phyloP scores from a whole-genome alignment of 352 stramenopile genomes.

The Globisporangium nodosum region DNA sequence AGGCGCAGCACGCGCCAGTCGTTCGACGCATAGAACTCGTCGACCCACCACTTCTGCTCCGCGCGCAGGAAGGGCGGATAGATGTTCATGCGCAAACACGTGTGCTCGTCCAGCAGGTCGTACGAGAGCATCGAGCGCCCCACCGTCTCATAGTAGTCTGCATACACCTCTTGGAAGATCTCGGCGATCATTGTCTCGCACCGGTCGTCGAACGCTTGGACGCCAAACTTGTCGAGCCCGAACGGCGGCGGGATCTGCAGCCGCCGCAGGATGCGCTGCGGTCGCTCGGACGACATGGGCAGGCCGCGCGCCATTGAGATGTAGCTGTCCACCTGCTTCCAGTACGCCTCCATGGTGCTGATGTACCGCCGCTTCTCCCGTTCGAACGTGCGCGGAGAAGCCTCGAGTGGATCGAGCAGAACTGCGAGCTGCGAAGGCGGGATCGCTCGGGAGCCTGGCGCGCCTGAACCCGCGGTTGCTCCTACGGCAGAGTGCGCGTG shows the following conservation, averaged over 20 bases:
- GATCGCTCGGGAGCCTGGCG: constrained; percentile 2
- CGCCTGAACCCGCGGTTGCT: neutral
- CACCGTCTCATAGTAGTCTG: constrained; percentile 70
- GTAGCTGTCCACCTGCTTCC: constrained; percentile 71
- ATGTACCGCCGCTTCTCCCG: constrained; percentile 72
- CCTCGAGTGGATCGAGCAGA: constrained; percentile 45
- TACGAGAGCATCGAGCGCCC: constrained; percentile 86
- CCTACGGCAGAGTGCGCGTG: neutral
- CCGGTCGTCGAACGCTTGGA: constrained; percentile 51
- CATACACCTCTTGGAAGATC: constrained; percentile 74
- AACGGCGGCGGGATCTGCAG: constrained; percentile 64
- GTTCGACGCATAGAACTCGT: constrained; percentile 60
- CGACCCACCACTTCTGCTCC: constrained; percentile 83
- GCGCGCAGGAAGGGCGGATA: constrained; percentile 74
- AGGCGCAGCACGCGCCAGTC: constrained; percentile 78
- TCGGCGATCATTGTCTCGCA: constrained; percentile 67
- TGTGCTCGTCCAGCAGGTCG: constrained; percentile 71
- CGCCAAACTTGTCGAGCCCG: constrained; percentile 30
- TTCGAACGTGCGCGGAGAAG: constrained; percentile 67
- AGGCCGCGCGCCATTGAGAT: constrained; percentile 36
- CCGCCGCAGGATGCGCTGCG: constrained; percentile 53
- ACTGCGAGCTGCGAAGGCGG: constrained; percentile 16
- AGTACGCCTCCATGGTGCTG: constrained; percentile 81
- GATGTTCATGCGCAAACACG: constrained; percentile 74
- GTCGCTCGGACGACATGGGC: constrained; percentile 57